phyloP scores from a whole-genome alignment of 805 yeast species.

The Teunomyces tritomae region DNA sequence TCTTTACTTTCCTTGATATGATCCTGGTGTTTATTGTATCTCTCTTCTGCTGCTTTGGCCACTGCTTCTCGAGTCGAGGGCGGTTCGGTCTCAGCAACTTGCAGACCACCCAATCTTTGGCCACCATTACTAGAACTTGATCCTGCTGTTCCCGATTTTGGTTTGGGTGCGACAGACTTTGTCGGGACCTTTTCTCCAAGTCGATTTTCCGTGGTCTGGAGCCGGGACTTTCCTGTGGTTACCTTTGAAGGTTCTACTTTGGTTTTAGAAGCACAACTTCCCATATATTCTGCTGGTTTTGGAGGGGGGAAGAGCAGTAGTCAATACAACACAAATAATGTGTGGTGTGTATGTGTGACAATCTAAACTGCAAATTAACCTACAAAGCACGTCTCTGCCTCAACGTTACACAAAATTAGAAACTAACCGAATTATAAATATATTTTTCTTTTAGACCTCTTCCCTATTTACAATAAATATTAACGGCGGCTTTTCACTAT shows the following conservation, averaged over 20 bases:
- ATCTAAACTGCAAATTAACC: background rate
- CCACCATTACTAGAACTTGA: background rate
- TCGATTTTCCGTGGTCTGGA: background rate
- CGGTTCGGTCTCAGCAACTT: background rate
- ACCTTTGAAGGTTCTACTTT: constrained; percentile 1
- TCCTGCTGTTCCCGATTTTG: background rate
- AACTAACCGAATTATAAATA: background rate
- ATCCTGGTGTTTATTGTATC: constrained; percentile 29
- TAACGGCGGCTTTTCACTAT: constrained; percentile 10
- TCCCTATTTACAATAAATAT: background rate
- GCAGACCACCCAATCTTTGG: background rate
- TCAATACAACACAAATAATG: background rate
- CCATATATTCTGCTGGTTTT: constrained; percentile 13
- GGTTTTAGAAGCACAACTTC: constrained; percentile 23
- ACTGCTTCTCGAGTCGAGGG: constrained; percentile 25
- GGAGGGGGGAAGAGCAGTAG: too few species aligned
- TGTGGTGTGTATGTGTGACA: background rate
- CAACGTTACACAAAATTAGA: background rate
- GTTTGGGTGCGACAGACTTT: background rate
- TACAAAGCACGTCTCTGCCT: background rate
- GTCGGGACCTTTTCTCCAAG: background rate
- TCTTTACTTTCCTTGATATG: constrained; percentile 25
- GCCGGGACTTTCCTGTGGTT: background rate
- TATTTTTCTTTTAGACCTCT: background rate
- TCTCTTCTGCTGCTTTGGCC: constrained; percentile 39